Evolutionary conservation across 495 filamentous ascomycete genomes (phyloP), one percentile per base, ranked within the genome.

Genomic region (Daldinia decipiens): DNA sequence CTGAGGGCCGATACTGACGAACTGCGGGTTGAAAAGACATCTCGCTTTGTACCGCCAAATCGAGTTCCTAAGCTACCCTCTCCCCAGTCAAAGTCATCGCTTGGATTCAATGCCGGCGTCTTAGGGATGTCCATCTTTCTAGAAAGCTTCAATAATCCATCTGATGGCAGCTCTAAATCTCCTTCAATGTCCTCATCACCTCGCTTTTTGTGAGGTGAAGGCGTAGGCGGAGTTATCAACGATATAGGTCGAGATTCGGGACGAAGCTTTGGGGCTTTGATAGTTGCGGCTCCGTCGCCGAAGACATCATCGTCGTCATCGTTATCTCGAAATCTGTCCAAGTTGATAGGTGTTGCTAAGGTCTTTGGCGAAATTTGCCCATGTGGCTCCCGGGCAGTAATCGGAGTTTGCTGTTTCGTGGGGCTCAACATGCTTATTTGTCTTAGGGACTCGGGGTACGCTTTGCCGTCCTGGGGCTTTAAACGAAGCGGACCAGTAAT

Each of bases 51-150:
- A 50, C 93, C 94, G 51, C 91, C 95, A 79, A 94, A 91, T 58
- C 95, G 86, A 51, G 94, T 95, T 29, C 93, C 94, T 38, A 96
- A 84, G 78, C 93, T 97, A 31, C 93, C 93, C 79, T 98, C 95
- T 34, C 92, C 90, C 94, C 94, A 97, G 75, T 98, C 92, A 64
- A 96, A 87, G 62, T 97, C 95, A 38, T 95, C 93, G 56, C 91
- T 80, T 7, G 82, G 79, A 55, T 81, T 86, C 31, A 86, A 82
- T 4, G 79, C 78, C 12, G 87, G 85, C 15, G 84, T 87, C 67
- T 83, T 86, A 3, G 88, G 83, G 21, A 83, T 82, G 26, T 89
- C 87, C 75, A 86, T 87, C 34, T 81, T 84, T 51, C 82, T 81
- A 27, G 88, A 86, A 39, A 94, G 83, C 70, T 83, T 85, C 5